A percentile compares a stretch with the other conserved stretches of the same genome.
These are phyloP conservation scores for Ogataea populi-albae DNA, from an alignment of 805 yeast genomes.

Conservation along the genomic window DNA sequence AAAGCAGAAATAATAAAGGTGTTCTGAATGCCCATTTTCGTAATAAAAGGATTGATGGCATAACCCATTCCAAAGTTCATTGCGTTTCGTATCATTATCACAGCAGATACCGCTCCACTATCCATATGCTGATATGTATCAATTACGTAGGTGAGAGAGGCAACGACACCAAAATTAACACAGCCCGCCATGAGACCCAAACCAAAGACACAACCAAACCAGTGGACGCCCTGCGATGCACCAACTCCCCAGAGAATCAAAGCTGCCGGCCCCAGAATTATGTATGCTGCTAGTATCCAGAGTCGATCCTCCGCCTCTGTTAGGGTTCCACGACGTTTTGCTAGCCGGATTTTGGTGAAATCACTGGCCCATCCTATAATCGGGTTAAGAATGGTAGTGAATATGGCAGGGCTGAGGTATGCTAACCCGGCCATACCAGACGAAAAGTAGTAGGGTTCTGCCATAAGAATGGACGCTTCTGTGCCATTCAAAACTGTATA, in stretches of 20 bases:
- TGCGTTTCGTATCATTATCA: slow-evolving; percentile 54
- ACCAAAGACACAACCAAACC: slow-evolving; percentile 55
- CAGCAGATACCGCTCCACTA: slow-evolving; percentile 52
- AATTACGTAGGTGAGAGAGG: slow-evolving; percentile 50
- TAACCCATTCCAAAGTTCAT: slow-evolving; percentile 60
- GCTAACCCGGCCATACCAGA: slow-evolving; percentile 49
- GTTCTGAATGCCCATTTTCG: slow-evolving; percentile 49
- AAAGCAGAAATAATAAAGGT: slow-evolving; percentile 58
- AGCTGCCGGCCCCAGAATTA: slow-evolving; percentile 52
- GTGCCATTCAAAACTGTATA: slow-evolving; percentile 50
- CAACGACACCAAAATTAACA: slow-evolving; percentile 50
- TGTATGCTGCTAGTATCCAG: slow-evolving; percentile 47
- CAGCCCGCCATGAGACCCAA: slow-evolving; percentile 56
- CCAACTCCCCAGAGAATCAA: slow-evolving; percentile 64
- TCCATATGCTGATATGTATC: slow-evolving; percentile 56
- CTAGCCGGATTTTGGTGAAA: slow-evolving; percentile 45
- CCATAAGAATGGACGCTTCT: slow-evolving; percentile 41
- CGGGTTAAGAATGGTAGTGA: slow-evolving; percentile 41
- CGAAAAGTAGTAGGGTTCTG: slow-evolving; percentile 48
- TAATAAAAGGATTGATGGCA: slow-evolving; percentile 58
- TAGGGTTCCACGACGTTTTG: slow-evolving; percentile 47
- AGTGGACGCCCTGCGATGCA: slow-evolving; percentile 49
- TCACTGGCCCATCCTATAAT: slow-evolving; percentile 51
- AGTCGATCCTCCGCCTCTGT: slow-evolving; percentile 58
- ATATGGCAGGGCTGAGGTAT: slow-evolving; percentile 50